A percentile compares a stretch with the other conserved stretches of the same genome.
Conservation (phyloP, 2,329 filamentous ascomycete genomes). For the Thielaviopsis ethacetica region DNA sequence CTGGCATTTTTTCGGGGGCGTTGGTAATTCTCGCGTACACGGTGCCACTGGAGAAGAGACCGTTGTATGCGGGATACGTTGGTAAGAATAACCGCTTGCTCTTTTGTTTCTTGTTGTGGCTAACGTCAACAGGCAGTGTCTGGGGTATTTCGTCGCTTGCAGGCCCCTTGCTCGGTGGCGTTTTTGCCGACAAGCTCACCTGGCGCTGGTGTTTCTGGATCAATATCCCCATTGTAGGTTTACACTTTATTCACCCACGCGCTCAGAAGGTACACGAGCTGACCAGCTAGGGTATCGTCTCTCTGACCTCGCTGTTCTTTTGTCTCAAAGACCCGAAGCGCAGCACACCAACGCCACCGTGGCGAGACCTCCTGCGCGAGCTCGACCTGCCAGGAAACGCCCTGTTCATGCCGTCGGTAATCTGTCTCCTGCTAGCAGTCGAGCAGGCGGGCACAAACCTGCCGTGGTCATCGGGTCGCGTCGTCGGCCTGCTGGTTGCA, state of each 20-base stretch:
- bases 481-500: constrained; percentile 19
- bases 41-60: constrained; percentile 20
- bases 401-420: constrained; percentile 13
- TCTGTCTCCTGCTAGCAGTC: constrained; percentile 26
- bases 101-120: constrained; percentile 16
- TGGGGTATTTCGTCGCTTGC: constrained; percentile 23
- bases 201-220: constrained; percentile 21
- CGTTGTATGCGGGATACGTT: constrained; percentile 21
- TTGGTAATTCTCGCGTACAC: constrained; percentile 25
- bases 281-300: constrained; percentile 3
- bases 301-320: constrained; percentile 1
- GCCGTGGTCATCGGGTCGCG: constrained; percentile 11
- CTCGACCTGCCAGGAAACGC: constrained; percentile 16
- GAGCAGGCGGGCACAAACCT: constrained; percentile 22
- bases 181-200: constrained; percentile 16
- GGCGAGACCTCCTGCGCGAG: constrained; percentile 16
- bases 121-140: constrained; percentile 17
- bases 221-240: constrained; percentile 18
- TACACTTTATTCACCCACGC: neutral
- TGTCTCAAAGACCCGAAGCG: constrained; percentile 12
- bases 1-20: constrained; percentile 30
- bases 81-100: neutral
- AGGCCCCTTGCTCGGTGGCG: constrained; percentile 16
- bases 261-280: neutral
- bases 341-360: constrained; percentile 8